Base-by-base conservation (phyloP, 2,329 filamentous ascomycete genomes). In the Clonostachys solani region DNA sequence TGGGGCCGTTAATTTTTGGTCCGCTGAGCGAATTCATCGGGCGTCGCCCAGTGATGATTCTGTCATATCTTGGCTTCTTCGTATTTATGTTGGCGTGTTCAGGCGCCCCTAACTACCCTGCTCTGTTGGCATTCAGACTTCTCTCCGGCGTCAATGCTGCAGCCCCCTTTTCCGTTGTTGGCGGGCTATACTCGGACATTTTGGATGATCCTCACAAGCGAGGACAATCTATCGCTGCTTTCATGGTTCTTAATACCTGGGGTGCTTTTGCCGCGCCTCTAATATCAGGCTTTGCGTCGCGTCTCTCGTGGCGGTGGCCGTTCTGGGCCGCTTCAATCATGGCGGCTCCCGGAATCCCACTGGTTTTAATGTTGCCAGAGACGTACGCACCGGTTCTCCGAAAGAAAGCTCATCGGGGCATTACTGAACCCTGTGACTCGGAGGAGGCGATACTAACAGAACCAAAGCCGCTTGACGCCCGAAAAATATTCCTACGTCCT, bases 71-170 rank as follows among this genome's bases (percentile, higher is more conserved):
- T 18, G 36, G 15, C 17, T 38, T n/a, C 12, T n/a, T 38, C 3
- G 17, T 38, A 8, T 38, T 38, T 18, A 38, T 18, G 15, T n/a
- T 38, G 7, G 15, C 15, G 15, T 62, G 58, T 37, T 69, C 70
- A 15, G 70, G 63, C 2, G 61, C 70, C 1, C 60, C 71, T 6
- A 73, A 67, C 47, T 73, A 73, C 33, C 49, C 60, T 35, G 68
- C 64, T 0, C 55, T 77, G 10, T 63, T 75, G 40, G 51, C 73
- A 33, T 63, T 75, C 40, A 65, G 73, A 5, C 49, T 65, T 2
- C 49, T 65, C 12, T 54, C 56, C 13, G 62, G 62, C n/a, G 50
- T 64, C 47, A 60, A 56, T 16, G 62, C 62, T 12, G 61, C 62
- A 0, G 62, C 62, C 7, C 62, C 62, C 8, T 64, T 60, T 2